These are phyloP conservation scores for Trichopus zeylanicus DNA, from an alignment of 116 monocot species.

Conservation along the genomic window DNA sequence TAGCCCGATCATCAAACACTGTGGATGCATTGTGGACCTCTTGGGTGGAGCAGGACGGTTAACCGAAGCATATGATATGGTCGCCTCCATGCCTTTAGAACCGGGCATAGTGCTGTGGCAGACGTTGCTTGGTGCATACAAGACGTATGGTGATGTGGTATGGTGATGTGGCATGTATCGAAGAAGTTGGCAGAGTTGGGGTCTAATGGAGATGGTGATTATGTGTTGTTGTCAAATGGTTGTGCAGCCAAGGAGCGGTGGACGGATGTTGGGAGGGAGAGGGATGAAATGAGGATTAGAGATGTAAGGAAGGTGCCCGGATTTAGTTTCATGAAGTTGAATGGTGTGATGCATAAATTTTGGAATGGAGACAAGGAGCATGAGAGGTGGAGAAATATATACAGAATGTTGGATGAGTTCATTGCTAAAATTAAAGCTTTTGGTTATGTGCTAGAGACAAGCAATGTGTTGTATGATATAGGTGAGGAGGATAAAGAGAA, in stretches of 20 bases:
- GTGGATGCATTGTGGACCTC: constrained; percentile 77
- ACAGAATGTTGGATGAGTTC: constrained; percentile 51
- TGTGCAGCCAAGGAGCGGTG: constrained; percentile 7
- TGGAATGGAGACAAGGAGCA: constrained; percentile 65
- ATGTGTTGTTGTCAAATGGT: constrained; percentile 7
- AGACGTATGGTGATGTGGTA: constrained; percentile 1
- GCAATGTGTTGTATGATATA: constrained; percentile 74
- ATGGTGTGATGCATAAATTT: constrained; percentile 57
- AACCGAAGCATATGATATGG: constrained; percentile 40
- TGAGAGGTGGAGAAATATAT: constrained; percentile 58
- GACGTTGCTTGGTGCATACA: constrained; percentile 5
- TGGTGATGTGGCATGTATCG: not conserved
- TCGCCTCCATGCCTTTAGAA: constrained; percentile 42
- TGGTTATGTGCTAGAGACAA: constrained; percentile 63
- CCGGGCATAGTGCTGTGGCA: constrained; percentile 80
- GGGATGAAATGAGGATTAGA: constrained; percentile 2
- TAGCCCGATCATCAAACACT: constrained; percentile 63
- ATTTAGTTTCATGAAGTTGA: constrained; percentile 62
- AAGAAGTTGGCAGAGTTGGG: constrained; percentile 3
- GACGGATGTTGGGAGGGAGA: constrained; percentile 1
- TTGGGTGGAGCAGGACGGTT: constrained; percentile 66
- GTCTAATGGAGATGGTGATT: constrained; percentile 3
- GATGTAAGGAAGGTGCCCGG: constrained; percentile 74
- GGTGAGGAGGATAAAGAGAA: constrained; percentile 87
- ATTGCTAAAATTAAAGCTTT: constrained; percentile 35